Base-by-base conservation (phyloP, 2,329 filamentous ascomycete genomes). In the Teratosphaeria pseudoeucalypti region DNA sequence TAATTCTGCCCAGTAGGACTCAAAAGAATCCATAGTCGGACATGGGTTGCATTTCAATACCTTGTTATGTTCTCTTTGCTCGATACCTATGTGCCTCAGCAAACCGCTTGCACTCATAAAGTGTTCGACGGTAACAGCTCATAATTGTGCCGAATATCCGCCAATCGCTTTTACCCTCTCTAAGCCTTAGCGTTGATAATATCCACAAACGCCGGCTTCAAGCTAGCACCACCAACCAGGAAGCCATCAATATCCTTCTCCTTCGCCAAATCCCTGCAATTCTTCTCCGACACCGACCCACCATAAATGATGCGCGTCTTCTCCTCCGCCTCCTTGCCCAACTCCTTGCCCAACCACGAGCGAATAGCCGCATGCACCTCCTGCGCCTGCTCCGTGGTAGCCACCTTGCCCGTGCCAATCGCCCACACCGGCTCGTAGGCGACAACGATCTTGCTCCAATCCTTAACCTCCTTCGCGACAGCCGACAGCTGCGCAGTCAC, bases 391-490 rank as follows among this genome's bases (percentile, higher is more conserved):
- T 90, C 82, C 62, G 86, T 91, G 64, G 86, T 88, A 68, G 90
- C 90, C 66, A 95, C 90, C 81, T 94, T 95, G 77, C 94, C 94
- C 67, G 94, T 97, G 69, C 92, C 92, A 62, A 87, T 87, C 60
- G 85, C 85, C 92, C 94, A 99, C 82, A 99, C 95, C 72, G 94
- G 94, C 84, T 99, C 94, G 79, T 99, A 99, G 72, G 94, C 94
- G 71, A 99, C 84, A 74, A 99, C 94, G 66, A 99, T 84, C 81
- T 94, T 94, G 72, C 81, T 84, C 94, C 94, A 99, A 80, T 96
- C 89, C 70, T 84, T 79, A 73, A 90, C 79, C 80, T 88, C 81
- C 75, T 91, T 86, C 59, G 84, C 84, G 65, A 92, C 89, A 66
- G 91, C 91, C 65, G 85, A 83, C 70, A 99, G 84, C 82, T 99